Evolutionary conservation across 2,329 filamentous ascomycete genomes (phyloP).

Genomic region (Iodosphaeria phyllophila): DNA sequence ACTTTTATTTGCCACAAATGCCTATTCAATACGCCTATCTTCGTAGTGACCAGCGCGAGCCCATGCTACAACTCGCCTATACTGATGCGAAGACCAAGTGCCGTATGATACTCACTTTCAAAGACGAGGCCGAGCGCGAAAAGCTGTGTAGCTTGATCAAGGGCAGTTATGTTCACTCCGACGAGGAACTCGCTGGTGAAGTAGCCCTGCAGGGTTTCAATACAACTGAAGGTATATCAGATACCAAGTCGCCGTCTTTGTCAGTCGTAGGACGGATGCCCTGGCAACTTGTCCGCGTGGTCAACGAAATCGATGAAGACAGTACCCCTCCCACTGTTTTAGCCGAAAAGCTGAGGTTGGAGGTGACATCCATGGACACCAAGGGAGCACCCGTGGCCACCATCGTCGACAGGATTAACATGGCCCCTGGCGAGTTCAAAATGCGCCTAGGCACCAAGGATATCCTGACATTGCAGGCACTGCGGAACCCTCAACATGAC

Average conservation of each 20-base stretch:
- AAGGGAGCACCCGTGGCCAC: constrained; percentile 26
- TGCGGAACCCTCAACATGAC: constrained; percentile 59
- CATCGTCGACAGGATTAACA: constrained; percentile 67
- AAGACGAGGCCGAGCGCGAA: constrained; percentile 50
- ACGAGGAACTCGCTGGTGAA: constrained; percentile 55
- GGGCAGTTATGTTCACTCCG: constrained; percentile 46
- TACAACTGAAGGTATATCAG: constrained; percentile 34
- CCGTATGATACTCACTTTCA: constrained; percentile 61
- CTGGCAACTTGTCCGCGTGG: constrained; percentile 51
- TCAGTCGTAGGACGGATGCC: constrained; percentile 29
- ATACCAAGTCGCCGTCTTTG: too few species aligned
- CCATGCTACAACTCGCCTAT: constrained; percentile 53
- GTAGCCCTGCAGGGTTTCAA: constrained; percentile 45
- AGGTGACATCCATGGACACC: constrained; percentile 51
- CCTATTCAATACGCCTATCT: constrained; percentile 67
- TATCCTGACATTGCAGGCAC: constrained; percentile 41
- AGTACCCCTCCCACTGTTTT: constrained; percentile 51
- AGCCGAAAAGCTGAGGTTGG: constrained; percentile 56
- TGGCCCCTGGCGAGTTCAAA: constrained; percentile 56
- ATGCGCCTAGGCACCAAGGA: constrained; percentile 45
- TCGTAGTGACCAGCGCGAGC: constrained; percentile 49
- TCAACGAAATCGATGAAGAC: constrained; percentile 50
- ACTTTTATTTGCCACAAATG: constrained; percentile 42
- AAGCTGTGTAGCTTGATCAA: constrained; percentile 55
- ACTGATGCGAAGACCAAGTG: constrained; percentile 46